Percentiles rank a stretch among this genome's conserved stretches.
phyloP scores from a whole-genome alignment of 371 early-diverging fungal species.

The Mortierella sp. region DNA sequence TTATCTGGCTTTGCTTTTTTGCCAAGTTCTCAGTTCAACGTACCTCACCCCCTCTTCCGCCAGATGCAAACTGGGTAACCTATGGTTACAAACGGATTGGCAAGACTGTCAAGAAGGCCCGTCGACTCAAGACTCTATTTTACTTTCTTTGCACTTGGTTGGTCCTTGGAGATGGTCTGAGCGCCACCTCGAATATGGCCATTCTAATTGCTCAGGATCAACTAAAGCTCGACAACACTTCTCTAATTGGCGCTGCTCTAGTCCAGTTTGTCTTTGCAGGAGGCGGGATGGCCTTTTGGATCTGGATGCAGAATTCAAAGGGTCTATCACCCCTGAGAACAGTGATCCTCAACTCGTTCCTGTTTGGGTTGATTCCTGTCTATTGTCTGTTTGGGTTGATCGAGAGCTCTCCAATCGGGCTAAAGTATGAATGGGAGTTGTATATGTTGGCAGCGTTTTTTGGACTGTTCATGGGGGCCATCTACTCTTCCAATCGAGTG shows the following conservation, averaged over 20 bases:
- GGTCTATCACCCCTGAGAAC: constrained; percentile 29
- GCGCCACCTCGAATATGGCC: constrained; percentile 37
- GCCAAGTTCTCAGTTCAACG: constrained; percentile 27
- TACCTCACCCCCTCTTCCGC: constrained; percentile 39
- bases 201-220: constrained; percentile 42
- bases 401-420: constrained; percentile 23
- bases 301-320: constrained; percentile 34
- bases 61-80: constrained; percentile 14
- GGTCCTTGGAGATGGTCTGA: constrained; percentile 43
- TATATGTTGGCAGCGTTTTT: constrained; percentile 44
- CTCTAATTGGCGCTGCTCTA: constrained; percentile 31
- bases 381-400: constrained; percentile 37
- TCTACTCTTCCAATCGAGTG: constrained; percentile 40
- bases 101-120: constrained; percentile 32
- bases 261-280: constrained; percentile 35
- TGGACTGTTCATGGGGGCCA: constrained; percentile 39
- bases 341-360: constrained; percentile 32
- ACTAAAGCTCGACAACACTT: constrained; percentile 20
- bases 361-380: constrained; percentile 24
- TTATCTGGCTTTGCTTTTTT: constrained; percentile 14
- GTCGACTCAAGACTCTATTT: constrained; percentile 34
- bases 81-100: constrained; percentile 42
- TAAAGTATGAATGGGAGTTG: constrained; percentile 42
- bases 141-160: constrained; percentile 39
- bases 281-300: constrained; percentile 34